Percentiles rank a stretch among this genome's conserved stretches.
These are phyloP conservation scores for Rhizopus microsporus DNA, from an alignment of 371 early-diverging fungal species.

Conservation along the genomic window DNA sequence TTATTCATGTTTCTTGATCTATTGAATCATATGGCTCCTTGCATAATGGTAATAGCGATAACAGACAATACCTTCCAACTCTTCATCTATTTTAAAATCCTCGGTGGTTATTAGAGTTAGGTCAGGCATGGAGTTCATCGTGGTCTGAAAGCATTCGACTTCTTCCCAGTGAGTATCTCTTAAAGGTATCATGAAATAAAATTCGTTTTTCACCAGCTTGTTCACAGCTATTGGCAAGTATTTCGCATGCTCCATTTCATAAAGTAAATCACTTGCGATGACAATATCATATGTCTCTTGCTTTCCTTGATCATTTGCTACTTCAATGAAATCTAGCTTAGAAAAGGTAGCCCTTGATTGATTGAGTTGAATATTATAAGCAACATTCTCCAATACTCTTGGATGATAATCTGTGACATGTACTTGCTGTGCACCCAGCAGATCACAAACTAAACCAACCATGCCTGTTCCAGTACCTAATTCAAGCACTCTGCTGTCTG, in stretches of 20 bases:
- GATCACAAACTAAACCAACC: constrained; percentile 46
- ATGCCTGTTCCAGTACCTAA: constrained; percentile 48
- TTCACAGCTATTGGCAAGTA: constrained; percentile 42
- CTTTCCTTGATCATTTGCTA: constrained; percentile 21
- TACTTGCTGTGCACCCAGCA: constrained; percentile 38
- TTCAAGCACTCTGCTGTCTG: constrained; percentile 28
- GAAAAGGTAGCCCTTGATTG: constrained; percentile 28
- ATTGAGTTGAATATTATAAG: constrained; percentile 41
- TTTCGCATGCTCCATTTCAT: constrained; percentile 54
- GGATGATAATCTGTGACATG: constrained; percentile 52
- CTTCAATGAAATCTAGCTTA: constrained; percentile 45
- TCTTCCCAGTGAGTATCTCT: constrained; percentile 42
- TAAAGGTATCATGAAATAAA: constrained; percentile 51
- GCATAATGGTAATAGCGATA: constrained; percentile 39
- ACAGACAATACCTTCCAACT: constrained; percentile 35
- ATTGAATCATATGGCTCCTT: background rate
- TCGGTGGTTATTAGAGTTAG: constrained; percentile 14
- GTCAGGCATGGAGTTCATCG: constrained; percentile 30
- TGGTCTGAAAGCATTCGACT: constrained; percentile 38
- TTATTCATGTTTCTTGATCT: background rate
- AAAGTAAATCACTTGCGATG: constrained; percentile 48
- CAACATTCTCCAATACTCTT: constrained; percentile 46
- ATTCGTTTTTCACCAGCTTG: constrained; percentile 38
- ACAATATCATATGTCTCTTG: constrained; percentile 36
- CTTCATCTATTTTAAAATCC: constrained; percentile 39